Evolutionary conservation across 2,329 filamentous ascomycete species (phyloP).

Genomic region (Fragosphaeria purpurea): DNA sequence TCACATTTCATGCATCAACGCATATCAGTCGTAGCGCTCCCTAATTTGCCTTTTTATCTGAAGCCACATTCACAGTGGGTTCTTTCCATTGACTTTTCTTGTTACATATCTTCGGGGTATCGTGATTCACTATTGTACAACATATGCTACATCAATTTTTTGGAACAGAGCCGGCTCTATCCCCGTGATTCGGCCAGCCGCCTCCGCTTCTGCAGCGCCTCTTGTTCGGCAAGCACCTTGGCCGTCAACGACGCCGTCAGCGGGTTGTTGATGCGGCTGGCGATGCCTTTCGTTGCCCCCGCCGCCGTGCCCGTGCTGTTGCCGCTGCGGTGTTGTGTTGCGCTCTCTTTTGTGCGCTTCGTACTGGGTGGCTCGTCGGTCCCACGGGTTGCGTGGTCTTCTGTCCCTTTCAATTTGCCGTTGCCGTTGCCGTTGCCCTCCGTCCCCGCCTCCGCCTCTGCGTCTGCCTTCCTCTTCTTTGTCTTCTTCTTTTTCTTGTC

Average conservation of each 20-base stretch:
- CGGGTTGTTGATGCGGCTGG: constrained; percentile 68
- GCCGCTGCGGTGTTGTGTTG: not conserved
- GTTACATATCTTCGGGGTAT: too few relatives aligned
- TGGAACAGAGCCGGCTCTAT: not conserved
- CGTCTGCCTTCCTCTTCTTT: constrained; percentile 42
- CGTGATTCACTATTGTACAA: too few relatives aligned
- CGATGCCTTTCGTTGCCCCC: constrained; percentile 14
- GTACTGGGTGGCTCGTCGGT: not conserved
- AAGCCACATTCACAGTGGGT: too few relatives aligned
- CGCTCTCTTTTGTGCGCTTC: constrained; percentile 3
- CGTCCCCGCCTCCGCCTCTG: too few relatives aligned
- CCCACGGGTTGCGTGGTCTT: too few relatives aligned
- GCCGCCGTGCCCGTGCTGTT: not conserved
- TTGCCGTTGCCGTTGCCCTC: constrained; percentile 18
- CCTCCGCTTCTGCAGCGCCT: constrained; percentile 67
- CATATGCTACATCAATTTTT: too few relatives aligned
- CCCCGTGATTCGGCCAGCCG: constrained; percentile 47
- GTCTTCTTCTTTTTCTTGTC: constrained; percentile 61
- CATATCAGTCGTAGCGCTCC: too few relatives aligned
- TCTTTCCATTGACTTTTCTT: too few relatives aligned
- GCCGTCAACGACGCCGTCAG: constrained; percentile 77
- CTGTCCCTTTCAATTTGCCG: too few relatives aligned
- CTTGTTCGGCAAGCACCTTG: constrained; percentile 79
- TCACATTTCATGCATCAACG: too few relatives aligned
- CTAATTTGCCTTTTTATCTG: too few relatives aligned